Conservation (phyloP, 1,284 basidiomycete species). For the Lentinula novae-zelandiae region DNA sequence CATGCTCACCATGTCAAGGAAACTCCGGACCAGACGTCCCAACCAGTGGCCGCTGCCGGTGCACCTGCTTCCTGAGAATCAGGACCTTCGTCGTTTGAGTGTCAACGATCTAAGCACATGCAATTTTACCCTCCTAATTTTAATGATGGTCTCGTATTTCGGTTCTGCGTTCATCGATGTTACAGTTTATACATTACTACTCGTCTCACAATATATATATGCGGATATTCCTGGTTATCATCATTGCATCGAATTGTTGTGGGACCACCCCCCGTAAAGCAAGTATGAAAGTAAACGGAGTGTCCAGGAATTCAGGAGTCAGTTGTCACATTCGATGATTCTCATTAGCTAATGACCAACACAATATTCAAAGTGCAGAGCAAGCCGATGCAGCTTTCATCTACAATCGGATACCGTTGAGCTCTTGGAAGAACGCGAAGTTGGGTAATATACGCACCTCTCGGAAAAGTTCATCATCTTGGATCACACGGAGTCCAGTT, state of each 20-base stretch:
- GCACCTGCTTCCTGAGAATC: neutral
- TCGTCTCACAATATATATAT: neutral
- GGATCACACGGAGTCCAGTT: conserved; percentile 54
- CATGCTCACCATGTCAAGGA: conserved; percentile 1
- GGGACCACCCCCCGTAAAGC: too few species aligned
- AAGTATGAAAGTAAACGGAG: too few species aligned
- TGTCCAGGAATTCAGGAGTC: too few species aligned
- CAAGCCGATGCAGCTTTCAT: neutral
- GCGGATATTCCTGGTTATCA: neutral
- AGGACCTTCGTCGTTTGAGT: too few species aligned
- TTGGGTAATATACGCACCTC: conserved; percentile 35
- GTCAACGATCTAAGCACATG: neutral
- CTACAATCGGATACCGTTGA: neutral
- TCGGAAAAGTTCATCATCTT: conserved; percentile 53
- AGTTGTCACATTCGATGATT: too few species aligned
- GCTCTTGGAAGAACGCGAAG: neutral
- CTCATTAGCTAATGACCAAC: too few species aligned
- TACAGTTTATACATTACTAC: conserved; percentile 1
- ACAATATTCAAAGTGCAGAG: too few species aligned
- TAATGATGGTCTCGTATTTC: neutral
- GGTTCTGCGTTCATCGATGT: neutral
- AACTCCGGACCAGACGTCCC: conserved; percentile 15
- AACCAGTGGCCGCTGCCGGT: conserved; percentile 10
- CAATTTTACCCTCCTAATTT: neutral
- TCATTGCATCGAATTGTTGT: neutral